A percentile compares a stretch with the other conserved stretches of the same genome.
Evolutionary conservation across 1,284 basidiomycete genomes (phyloP).

Genomic region (Porodaedalea pini): DNA sequence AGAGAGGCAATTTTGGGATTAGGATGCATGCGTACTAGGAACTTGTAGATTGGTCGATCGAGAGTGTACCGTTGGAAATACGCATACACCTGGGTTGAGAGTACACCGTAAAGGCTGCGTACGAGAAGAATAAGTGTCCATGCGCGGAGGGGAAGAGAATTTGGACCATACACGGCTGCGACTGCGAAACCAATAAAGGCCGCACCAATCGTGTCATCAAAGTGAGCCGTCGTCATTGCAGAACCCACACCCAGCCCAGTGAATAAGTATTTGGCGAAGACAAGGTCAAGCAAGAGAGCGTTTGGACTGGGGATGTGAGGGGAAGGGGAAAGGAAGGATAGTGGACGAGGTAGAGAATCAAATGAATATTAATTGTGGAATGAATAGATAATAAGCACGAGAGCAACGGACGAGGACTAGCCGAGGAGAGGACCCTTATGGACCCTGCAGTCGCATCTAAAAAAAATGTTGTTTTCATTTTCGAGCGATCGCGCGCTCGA

Average conservation of each 20-base stretch:
- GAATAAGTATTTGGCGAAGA: not conserved
- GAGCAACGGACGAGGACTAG: not conserved
- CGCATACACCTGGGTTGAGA: constrained; percentile 48
- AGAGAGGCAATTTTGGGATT: not conserved
- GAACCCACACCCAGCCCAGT: not conserved
- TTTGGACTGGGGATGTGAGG: constrained; percentile 3
- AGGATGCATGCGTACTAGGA: constrained; percentile 40
- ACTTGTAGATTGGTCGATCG: constrained; percentile 52
- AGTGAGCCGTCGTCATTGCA: not conserved
- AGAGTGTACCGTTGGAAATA: constrained; percentile 55
- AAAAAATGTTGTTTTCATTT: not conserved
- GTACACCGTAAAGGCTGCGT: constrained; percentile 44
- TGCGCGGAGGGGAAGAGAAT: not conserved
- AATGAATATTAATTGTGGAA: not conserved
- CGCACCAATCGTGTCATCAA: constrained; percentile 56
- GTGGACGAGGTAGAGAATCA: not conserved
- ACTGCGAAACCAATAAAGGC: constrained; percentile 53
- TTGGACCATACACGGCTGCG: constrained; percentile 37
- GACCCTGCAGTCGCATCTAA: too few relatives aligned
- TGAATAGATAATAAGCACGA: not conserved
- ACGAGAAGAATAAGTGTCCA: constrained; percentile 1
- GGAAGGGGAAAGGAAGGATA: constrained; percentile 1
- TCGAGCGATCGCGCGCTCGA: not conserved
- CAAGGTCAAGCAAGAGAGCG: not conserved
- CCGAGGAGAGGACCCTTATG: not conserved